Conservation (phyloP, 352 stramenopile species). For the Globisporangium heterothallicum region DNA sequence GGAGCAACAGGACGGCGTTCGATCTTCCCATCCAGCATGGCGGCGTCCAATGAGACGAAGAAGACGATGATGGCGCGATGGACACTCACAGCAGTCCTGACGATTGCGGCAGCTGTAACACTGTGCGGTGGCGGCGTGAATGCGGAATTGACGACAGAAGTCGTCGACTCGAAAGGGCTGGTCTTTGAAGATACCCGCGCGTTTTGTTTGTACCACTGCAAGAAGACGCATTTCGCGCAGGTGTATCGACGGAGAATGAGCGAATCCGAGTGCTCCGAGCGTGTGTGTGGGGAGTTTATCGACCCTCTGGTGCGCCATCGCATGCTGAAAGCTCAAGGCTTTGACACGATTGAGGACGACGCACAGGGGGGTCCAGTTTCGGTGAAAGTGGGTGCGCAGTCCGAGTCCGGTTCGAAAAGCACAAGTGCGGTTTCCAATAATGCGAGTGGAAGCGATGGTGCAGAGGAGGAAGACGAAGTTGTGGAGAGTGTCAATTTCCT, state of each 20-base stretch:
- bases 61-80: slow-evolving; percentile 1
- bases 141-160: not conserved
- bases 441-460: too few species aligned
- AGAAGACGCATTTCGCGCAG: slow-evolving; percentile 15
- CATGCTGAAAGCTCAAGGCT: not conserved
- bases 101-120: too few species aligned
- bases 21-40: too few species aligned
- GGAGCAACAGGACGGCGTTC: too few species aligned
- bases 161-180: slow-evolving; percentile 35
- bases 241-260: slow-evolving; percentile 8
- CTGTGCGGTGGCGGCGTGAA: too few species aligned
- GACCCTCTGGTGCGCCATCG: slow-evolving; percentile 1
- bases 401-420: too few species aligned
- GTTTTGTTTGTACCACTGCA: slow-evolving; percentile 62
- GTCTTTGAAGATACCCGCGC: slow-evolving; percentile 33
- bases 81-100: slow-evolving; percentile 1
- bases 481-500: slow-evolving; percentile 29
- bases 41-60: too few species aligned
- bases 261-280: slow-evolving; percentile 12
- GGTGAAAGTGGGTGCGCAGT: too few species aligned
- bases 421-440: too few species aligned
- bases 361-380: not conserved
- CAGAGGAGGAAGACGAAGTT: slow-evolving; percentile 7
- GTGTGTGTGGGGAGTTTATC: not conserved
- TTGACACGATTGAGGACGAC: too few species aligned